These are phyloP conservation scores for Geum urbanum DNA, from an alignment of 306 rosid species.

Conservation along the genomic window DNA sequence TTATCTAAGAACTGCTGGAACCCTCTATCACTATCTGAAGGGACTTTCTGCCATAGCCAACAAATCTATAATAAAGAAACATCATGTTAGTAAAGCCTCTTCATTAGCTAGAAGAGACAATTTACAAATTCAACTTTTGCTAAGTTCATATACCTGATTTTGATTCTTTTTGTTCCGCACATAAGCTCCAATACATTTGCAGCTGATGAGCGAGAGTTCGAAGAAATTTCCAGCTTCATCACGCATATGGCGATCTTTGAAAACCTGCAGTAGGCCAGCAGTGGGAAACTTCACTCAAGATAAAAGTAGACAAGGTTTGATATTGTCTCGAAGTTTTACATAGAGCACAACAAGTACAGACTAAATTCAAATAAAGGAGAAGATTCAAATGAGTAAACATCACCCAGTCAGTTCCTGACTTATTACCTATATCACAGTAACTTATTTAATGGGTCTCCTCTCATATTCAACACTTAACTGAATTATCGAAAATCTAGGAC, in stretches of 20 bases:
- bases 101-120: background rate
- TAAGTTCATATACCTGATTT: slow-evolving; percentile 59
- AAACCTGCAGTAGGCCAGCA: slow-evolving; percentile 41
- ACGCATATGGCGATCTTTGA: slow-evolving; percentile 53
- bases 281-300: background rate
- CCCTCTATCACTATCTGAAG: slow-evolving; percentile 40
- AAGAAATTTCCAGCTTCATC: slow-evolving; percentile 65
- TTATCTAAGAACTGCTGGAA: slow-evolving; percentile 49
- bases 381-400: background rate
- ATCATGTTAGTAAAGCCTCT: slow-evolving; percentile 23
- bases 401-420: background rate
- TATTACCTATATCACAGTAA: background rate
- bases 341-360: background rate
- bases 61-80: slow-evolving; percentile 57
- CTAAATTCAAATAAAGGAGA: background rate
- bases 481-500: background rate
- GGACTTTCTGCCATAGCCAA: slow-evolving; percentile 59
- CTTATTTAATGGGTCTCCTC: background rate
- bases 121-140: background rate
- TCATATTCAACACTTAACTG: background rate
- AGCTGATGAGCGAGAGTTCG: slow-evolving; percentile 83
- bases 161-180: slow-evolving; percentile 89
- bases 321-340: background rate
- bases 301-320: background rate
- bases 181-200: slow-evolving; percentile 95